Base-by-base conservation (phyloP, 2,329 filamentous ascomycete genomes). In the Macroventuria anomochaeta region DNA sequence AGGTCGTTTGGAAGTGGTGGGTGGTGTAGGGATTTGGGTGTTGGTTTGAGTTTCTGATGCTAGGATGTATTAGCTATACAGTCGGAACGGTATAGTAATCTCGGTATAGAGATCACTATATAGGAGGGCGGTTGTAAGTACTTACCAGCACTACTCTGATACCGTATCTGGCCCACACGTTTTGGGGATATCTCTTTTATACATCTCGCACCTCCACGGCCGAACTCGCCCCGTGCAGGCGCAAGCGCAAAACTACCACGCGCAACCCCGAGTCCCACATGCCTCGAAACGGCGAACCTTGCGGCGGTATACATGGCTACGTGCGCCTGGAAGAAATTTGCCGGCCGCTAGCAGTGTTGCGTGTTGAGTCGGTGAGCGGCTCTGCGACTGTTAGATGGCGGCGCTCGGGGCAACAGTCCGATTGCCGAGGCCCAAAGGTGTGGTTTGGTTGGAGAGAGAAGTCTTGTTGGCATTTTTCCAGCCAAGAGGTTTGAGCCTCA, bases 241-340 rank as follows among this genome's bases (percentile, higher is more conserved):
- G 46, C 52, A 47, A 43, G 46, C 31, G 39, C 42, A 46, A 46
- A 40, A 12, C 39, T 54, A 42, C 49, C 46, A 51, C 42, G 26
- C 46, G 49, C 40, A 43, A 49, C n/a, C 36, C 53, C 38, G 32
- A 53, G 63, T 54, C 65, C 65, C 63, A 66, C 65, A 64, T 66
- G 56, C 55, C 65, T 65, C 58, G 57, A 66, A 58, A 59, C 42
- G 62, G 65, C 49, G 50, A 61, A 56, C 53, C 63, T 68, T 68
- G 65, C 63, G 60, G 63, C 46, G 37, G 36, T 25, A 50, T 50
- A 60, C 61, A 67, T 65, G 54, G 42, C 43, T 58, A 57, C 41
- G 44, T 50, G 41, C 38, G 52, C 46, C 57, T 46, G 58, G 57
- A 57, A 54, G 51, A 53, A 60, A 54, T 42, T 50, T 36, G 29